Evolutionary conservation across 73 alveolate genomes (phyloP), one percentile per base, ranked within the genome.

Genomic region (Paramecium primaurelia): DNA sequence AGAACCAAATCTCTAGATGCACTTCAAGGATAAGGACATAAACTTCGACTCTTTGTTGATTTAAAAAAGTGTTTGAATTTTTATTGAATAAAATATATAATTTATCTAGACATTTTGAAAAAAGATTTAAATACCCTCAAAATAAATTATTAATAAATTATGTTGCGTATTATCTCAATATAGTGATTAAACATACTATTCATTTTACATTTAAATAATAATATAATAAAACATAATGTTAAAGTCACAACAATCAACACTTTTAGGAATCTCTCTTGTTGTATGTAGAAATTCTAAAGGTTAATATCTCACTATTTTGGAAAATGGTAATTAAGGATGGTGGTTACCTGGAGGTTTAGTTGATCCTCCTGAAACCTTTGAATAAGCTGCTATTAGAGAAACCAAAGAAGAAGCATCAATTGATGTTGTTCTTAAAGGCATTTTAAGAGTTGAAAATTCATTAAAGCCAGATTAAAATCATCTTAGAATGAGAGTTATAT

Each of bases 371-470:
- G 92, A 89, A 38, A 68, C 44, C n/a, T 89, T 83, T 68, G 28
- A 47, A 16, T 49, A 73, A 1, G 97, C 98, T 9, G 97, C 97
- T 4, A 93, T 51, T 12, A 88, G 97, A 44, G 98, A 96, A 80
- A 94, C 96, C n/a, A 26, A 34, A 58, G 98, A 94, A 92, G 97
- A 94, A 94, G 98, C 97, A 36, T 93, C 96, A 4, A 89, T 96
- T 4, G 93, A 96, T 4, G 77, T 94, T 36, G 92, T 86, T 16
- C 45, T 96, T 6, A 92, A 84, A 88, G 98, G 97, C 18, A 89
- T 96, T 12, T 84, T 96, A 30, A 73, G 96, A 59, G 92, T 94
- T 0, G 98, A 96, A 91, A 92, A 96, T 45, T 32, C 93, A 9
- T 86, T 88, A 16, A 73, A 58, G 16, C 87, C 89, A 44, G 59